Base-by-base conservation (phyloP, 805 yeast species). In the Candida glaebosa region DNA sequence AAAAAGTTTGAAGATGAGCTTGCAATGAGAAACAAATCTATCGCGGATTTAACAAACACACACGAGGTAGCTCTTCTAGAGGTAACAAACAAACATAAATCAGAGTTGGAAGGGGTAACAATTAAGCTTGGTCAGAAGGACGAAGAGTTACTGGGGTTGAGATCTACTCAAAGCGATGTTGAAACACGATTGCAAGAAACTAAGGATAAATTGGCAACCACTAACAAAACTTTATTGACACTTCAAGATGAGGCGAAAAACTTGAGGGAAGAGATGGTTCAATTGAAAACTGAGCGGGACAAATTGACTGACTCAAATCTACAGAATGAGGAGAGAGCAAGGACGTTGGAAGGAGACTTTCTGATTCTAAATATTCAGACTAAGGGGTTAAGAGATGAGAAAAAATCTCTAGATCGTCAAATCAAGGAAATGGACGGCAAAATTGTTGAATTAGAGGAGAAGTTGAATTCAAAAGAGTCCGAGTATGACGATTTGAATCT, bases 21-120 rank as follows among this genome's bases (percentile, higher is more conserved):
- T 9, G 12, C 75, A 51, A 51, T 77, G 31, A 69, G 70, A 5
- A 76, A 77, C 1, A 45, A 52, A 3, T 57, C 57, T 24, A 46
- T 65, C 16, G 60, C 53, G 25, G 48, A 49, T 10, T 44, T 61
- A 34, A 54, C 58, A 38, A 26, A 16, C 2, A 19, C 20, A 17
- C 18, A 40, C n/a, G 33, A 34, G 4, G 18, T 5, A 5, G 35
- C 15, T 16, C 16, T 14, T 4, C 14, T 16, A 16, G 18, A 18
- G 8, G 26, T 41, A 8, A 20, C 31, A 22, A 4, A 38, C 12
- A 30, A 28, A 19, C 20, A 36, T 5, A 30, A 39, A 15, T n/a
- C 22, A 4, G 26, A 41, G 18, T 34, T 43, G 19, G 39, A 36
- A 20, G 39, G 26, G n/a, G 10, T 25, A 10, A 28, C 38, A 26